Evolutionary conservation across 768 basidiomycete species (phyloP), one percentile per base, ranked within the genome.

Genomic region (Rhodosporidiobolus sp.): DNA sequence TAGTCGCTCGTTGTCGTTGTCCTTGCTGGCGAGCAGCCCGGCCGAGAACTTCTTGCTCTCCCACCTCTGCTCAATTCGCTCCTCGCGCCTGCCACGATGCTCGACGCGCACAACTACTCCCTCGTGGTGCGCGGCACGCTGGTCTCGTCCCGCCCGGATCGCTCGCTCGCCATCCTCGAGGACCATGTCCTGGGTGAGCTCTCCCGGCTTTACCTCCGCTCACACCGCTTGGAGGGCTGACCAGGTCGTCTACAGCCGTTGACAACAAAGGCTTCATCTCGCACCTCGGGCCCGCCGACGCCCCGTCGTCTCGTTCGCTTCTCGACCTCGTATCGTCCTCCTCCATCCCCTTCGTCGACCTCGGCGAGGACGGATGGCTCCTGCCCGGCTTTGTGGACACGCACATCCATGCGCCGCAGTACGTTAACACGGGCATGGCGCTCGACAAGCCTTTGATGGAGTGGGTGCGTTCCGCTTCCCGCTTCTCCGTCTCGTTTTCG

Each of bases 351-450:
- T 8, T 55, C 17, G 57, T 69, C 43, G 38, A 63, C 43, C 24
- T 69, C 14, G 73, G 49, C 0, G 26, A 20, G 19, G 48, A 70
- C 46, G 50, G 32, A 0, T 70, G 65, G 67, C 14, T 71, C 26
- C 6, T 77, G 19, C 76, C 76, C 0, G 69, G 66, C 17, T 77
- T 77, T 45, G 73, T 77, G 2, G 76, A 77, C 59, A 73, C 72
- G 1, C 76, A 77, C 63, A 68, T 93, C 0, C 92, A 94, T 79
- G 91, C 92, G 0, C 90, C 92, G 1, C 93, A 94, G 79, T 93
- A 90, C 79, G 83, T 93, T 46, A 94, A 92, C 70, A 89, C 91
- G 67, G 93, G 93, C 5, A 91, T 87, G 2, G 92, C 92, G 0
- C 84, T 94, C 8, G 90, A 94, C 79, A 84, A 92, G 4, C 77